Evolutionary conservation across 1,284 basidiomycete species (phyloP).

Genomic region (Microstroma glucosiphilum): DNA sequence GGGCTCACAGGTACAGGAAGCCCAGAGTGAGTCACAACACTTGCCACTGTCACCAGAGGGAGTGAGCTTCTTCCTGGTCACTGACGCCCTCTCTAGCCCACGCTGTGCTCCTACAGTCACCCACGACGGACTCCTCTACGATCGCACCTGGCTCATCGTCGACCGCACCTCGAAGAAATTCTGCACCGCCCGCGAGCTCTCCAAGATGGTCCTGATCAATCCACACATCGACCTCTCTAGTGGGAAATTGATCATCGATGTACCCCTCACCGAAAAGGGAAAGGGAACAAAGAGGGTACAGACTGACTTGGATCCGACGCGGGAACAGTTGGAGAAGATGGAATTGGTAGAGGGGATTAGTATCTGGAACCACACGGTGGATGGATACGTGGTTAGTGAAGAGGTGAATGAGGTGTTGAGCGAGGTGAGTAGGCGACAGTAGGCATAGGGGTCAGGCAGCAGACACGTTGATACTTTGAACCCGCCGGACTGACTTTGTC

Average conservation of each 20-base stretch:
- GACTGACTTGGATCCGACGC: conserved; percentile 24
- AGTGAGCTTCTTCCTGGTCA: conserved; percentile 13
- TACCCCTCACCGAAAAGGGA: conserved; percentile 29
- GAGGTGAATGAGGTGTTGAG: conserved; percentile 36
- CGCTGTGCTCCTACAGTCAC: not conserved
- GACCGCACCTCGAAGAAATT: conserved; percentile 30
- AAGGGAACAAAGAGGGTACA: conserved; percentile 18
- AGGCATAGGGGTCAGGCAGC: too few species aligned
- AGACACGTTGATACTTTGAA: too few species aligned
- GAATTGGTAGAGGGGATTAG: conserved; percentile 34
- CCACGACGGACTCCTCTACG: conserved; percentile 28
- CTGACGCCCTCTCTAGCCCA: not conserved
- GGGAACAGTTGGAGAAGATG: conserved; percentile 18
- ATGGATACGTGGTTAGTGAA: conserved; percentile 35
- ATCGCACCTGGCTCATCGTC: conserved; percentile 45
- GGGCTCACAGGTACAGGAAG: conserved; percentile 31
- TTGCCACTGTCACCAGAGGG: conserved; percentile 9
- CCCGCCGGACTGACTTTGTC: too few species aligned
- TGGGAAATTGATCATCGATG: conserved; percentile 27
- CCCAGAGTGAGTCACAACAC: not conserved
- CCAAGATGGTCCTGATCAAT: conserved; percentile 41
- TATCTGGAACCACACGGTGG: conserved; percentile 34
- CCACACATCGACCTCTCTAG: conserved; percentile 23
- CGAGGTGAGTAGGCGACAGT: not conserved
- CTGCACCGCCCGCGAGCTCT: conserved; percentile 38